Base-by-base conservation (phyloP, 306 rosid species). In the Cotoneaster glaucophyllus region DNA sequence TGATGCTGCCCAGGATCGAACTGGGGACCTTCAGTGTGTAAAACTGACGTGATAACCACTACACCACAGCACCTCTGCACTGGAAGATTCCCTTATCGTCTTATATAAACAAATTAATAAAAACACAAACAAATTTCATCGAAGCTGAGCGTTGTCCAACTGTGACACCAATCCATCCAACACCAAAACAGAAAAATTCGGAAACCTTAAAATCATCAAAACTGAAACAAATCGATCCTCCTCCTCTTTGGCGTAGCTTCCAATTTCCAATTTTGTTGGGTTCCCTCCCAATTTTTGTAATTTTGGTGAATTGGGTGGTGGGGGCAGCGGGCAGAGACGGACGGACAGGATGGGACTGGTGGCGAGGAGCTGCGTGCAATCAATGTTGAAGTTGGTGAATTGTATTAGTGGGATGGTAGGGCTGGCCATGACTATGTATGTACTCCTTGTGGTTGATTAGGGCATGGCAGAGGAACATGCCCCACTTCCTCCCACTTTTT, bases 11-110 rank as follows among this genome's bases (percentile, higher is more conserved):
- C 96, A 93, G 90, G 95, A 87, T 90, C 89, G 94, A 90, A 90
- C 91, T 90, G 93, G 91, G 76, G 97, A 88, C 96, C 94, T 90
- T 87, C 86, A 87, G 96, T 87, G 90, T 93, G 96, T 93, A 90
- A 89, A 88, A 90, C 98, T 90, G 87, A 87, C 96, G 96, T 89
- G 95, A 90, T 90, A 86, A 93, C 95, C 95, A 87, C 95, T 90
- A 85, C 98, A 90, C 95, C 96, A 93, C 97, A 84, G 90, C 95
- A 90, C 89, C 96, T 0, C 0, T 0, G 0, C 4, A 11, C 0
- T 18, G 1, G 0, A 0, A 0, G 11, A 1, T 1, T 0, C 0
- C 0, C 10, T 4, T 22, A 1, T 22, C 9, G 2, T 9, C 0
- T 3, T 10, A 22, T 0, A 57, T 10, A 4, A 57, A 4, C 2